Evolutionary conservation across 805 yeast genomes (phyloP).

Genomic region (Kodamaea kakaduensis): DNA sequence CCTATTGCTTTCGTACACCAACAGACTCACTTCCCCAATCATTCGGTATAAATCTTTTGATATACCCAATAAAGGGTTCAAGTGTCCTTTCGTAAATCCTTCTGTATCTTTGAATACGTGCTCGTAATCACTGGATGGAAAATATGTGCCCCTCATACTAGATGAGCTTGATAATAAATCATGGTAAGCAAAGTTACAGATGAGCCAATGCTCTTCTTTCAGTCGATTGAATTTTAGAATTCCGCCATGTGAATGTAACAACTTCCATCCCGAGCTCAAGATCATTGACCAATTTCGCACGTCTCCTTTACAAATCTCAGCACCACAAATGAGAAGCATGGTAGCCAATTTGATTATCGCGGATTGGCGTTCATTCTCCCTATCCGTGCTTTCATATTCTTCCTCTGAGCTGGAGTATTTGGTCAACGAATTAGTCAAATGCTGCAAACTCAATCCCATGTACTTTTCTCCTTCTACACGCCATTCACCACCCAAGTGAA

Average conservation of each 20-base stretch:
- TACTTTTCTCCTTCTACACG: conserved; percentile 46
- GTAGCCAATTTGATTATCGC: conserved; percentile 55
- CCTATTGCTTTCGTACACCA: conserved; percentile 51
- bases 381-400: background rate
- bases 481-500: conserved; percentile 46
- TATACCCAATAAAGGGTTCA: conserved; percentile 72
- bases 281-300: conserved; percentile 70
- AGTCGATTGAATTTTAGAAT: conserved; percentile 47
- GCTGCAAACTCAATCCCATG: conserved; percentile 44
- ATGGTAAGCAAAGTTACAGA: conserved; percentile 77
- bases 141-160: conserved; percentile 59
- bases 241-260: conserved; percentile 63
- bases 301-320: conserved; percentile 80
- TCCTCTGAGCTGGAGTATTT: conserved; percentile 20
- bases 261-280: conserved; percentile 60
- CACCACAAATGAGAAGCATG: conserved; percentile 66
- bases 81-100: conserved; percentile 36
- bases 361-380: conserved; percentile 24
- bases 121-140: conserved; percentile 58
- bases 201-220: conserved; percentile 65
- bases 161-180: conserved; percentile 66
- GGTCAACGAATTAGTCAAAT: conserved; percentile 26
- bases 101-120: conserved; percentile 39
- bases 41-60: conserved; percentile 63
- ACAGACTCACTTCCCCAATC: conserved; percentile 63